These are phyloP conservation scores for Corylus americana DNA, from an alignment of 306 rosid genomes.

Conservation along the genomic window DNA sequence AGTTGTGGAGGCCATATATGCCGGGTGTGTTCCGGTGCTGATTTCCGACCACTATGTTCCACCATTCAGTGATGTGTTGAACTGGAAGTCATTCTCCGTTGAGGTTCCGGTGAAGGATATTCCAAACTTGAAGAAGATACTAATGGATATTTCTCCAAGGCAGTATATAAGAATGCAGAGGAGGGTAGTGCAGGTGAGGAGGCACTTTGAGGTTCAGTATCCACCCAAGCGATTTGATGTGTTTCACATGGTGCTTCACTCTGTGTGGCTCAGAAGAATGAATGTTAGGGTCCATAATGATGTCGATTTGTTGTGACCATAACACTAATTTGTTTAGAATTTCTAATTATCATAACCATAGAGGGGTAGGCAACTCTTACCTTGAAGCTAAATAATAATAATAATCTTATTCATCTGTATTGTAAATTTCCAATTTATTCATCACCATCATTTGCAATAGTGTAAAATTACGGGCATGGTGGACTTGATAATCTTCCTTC, in stretches of 20 bases:
- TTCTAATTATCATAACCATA: no score
- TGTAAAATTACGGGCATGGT: no score
- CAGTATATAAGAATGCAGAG: slow-evolving; percentile 74
- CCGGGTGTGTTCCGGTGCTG: slow-evolving; percentile 82
- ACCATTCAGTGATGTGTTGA: slow-evolving; percentile 75
- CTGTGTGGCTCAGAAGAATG: slow-evolving; percentile 86
- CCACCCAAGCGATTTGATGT: slow-evolving; percentile 77
- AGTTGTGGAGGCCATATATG: slow-evolving; percentile 87
- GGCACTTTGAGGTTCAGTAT: slow-evolving; percentile 74
- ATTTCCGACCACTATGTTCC: slow-evolving; percentile 84
- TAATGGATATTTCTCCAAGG: slow-evolving; percentile 47
- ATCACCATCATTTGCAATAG: no score
- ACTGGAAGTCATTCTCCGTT: slow-evolving; percentile 79
- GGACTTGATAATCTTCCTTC: no score
- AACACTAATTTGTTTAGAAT: neutral
- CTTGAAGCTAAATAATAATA: no score
- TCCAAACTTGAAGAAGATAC: slow-evolving; percentile 69
- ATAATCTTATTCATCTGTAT: no score
- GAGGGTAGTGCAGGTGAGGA: slow-evolving; percentile 60
- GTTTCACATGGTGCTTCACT: slow-evolving; percentile 91
- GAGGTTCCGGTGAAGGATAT: slow-evolving; percentile 62
- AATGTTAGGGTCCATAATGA: slow-evolving; percentile 53
- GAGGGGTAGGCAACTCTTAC: no score
- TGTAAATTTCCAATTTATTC: no score
- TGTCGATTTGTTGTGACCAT: neutral